phyloP scores from a whole-genome alignment of 441 rosid species.

The Adansonia grandidieri region DNA sequence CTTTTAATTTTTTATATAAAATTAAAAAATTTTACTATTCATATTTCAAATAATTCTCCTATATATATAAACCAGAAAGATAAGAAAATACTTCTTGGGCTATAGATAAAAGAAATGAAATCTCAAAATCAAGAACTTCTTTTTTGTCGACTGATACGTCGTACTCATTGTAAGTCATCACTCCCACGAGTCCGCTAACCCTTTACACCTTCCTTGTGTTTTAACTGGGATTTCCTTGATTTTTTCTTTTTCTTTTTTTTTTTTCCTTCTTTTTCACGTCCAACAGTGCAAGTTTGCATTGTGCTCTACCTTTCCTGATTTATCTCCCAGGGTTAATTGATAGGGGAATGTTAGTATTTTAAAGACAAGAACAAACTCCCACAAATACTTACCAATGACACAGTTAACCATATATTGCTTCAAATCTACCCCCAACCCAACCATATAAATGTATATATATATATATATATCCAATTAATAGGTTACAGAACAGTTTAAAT shows the following conservation, averaged over 20 bases:
- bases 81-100: background rate
- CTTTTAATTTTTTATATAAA: too few relatives aligned
- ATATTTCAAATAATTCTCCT: too few relatives aligned
- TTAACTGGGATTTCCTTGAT: background rate
- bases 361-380: conserved; percentile 30
- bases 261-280: too few relatives aligned
- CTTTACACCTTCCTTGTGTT: conserved; percentile 31
- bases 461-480: too few relatives aligned
- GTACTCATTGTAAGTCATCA: conserved; percentile 42
- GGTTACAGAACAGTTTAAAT: too few relatives aligned
- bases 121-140: conserved; percentile 28
- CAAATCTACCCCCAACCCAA: conserved; percentile 38
- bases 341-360: background rate
- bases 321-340: background rate
- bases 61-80: background rate
- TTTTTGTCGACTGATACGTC: conserved; percentile 63
- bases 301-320: background rate
- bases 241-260: too few relatives aligned
- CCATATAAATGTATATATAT: too few relatives aligned
- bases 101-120: background rate
- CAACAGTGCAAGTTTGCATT: background rate
- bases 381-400: conserved; percentile 26
- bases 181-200: too few relatives aligned
- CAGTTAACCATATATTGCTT: conserved; percentile 38
- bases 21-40: too few relatives aligned